Evolutionary conservation across 805 yeast genomes (phyloP).

Genomic region (Zygosaccharomyces kombuchaensis): DNA sequence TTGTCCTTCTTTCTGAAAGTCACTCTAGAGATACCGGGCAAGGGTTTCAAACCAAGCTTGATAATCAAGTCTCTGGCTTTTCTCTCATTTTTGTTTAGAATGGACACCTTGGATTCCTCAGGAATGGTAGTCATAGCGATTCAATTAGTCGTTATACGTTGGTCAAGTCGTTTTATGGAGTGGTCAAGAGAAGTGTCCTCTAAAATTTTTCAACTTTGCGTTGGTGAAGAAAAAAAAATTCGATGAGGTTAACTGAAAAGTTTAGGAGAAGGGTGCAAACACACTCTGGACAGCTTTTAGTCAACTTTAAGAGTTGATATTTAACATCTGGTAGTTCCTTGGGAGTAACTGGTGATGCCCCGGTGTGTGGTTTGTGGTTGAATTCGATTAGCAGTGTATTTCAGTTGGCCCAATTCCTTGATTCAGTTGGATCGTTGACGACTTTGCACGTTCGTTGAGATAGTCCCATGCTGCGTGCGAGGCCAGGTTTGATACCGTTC

Average conservation of each 20-base stretch:
- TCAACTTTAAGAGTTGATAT: neutral
- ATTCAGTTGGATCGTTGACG: neutral
- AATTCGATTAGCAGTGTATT: neutral
- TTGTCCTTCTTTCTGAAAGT: conserved; percentile 92
- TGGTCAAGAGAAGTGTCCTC: neutral
- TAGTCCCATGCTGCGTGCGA: neutral
- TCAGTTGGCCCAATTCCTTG: neutral
- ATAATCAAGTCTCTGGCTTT: conserved; percentile 88
- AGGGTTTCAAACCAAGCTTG: conserved; percentile 84
- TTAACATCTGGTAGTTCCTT: neutral
- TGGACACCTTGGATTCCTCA: conserved; percentile 41
- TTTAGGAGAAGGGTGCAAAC: neutral
- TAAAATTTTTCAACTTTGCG: conserved; percentile 4
- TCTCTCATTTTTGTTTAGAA: conserved; percentile 87
- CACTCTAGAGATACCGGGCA: conserved; percentile 91
- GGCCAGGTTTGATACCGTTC: neutral
- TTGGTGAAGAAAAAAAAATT: conserved; percentile 32
- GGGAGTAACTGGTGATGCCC: neutral
- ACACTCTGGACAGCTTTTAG: neutral
- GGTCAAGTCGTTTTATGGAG: neutral
- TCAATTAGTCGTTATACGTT: neutral
- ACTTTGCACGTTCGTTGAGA: neutral
- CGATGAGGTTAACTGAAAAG: conserved; percentile 57
- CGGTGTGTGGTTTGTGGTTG: neutral
- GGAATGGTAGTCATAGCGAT: conserved; percentile 28